Conservation (phyloP, 2,329 filamentous ascomycete species). For the Corinectria fuckeliana region DNA sequence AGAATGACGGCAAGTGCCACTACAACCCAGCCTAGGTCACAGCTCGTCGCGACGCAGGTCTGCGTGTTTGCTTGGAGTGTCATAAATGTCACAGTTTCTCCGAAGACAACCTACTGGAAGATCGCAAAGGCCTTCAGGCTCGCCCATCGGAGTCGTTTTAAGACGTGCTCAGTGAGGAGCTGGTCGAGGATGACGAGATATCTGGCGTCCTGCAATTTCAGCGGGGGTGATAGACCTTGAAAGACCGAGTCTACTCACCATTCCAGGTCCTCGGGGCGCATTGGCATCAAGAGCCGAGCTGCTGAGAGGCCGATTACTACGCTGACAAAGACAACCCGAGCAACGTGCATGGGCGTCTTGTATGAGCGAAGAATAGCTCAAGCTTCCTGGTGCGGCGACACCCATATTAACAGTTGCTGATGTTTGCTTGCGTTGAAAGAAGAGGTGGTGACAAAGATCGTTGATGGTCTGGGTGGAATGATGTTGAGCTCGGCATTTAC, state of each 20-base stretch:
- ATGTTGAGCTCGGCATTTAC: neutral
- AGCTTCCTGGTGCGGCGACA: neutral
- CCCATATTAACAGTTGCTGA: neutral
- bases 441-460: neutral
- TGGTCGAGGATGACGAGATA: slow-evolving; percentile 49
- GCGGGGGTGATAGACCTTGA: neutral
- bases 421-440: neutral
- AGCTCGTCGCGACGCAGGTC: slow-evolving; percentile 13
- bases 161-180: slow-evolving; percentile 46
- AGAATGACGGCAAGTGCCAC: neutral
- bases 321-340: slow-evolving; percentile 2
- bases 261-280: slow-evolving; percentile 24
- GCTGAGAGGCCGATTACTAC: slow-evolving; percentile 20
- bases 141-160: slow-evolving; percentile 43
- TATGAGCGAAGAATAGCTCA: slow-evolving; percentile 8
- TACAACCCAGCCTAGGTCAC: slow-evolving; percentile 18
- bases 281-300: slow-evolving; percentile 23
- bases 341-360: slow-evolving; percentile 10
- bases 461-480: too few relatives aligned
- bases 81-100: slow-evolving; percentile 34
- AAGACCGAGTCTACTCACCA: slow-evolving; percentile 12
- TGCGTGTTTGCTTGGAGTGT: slow-evolving; percentile 10
- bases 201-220: slow-evolving; percentile 41
- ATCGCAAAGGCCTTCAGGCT: slow-evolving; percentile 50
- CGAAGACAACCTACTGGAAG: slow-evolving; percentile 52